Conservation (phyloP, 2,329 filamentous ascomycete genomes). For the Penicillium sp. region DNA sequence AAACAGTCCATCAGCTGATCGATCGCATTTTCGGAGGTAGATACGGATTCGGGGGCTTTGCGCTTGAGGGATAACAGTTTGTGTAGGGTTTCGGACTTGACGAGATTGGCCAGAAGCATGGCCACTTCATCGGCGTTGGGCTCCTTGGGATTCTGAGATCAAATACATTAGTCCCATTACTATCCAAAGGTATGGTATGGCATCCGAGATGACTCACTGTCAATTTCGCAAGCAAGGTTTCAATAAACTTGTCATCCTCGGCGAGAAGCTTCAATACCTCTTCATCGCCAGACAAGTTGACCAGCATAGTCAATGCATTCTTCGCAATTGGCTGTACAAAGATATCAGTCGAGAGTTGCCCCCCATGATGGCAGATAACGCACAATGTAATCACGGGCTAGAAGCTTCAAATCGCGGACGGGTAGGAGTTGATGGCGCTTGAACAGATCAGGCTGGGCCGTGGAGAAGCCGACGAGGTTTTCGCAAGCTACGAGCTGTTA, state of each 20-base stretch:
- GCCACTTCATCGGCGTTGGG: slow-evolving; percentile 78
- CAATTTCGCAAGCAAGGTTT: slow-evolving; percentile 68
- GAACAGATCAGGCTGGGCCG: slow-evolving; percentile 75
- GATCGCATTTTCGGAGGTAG: slow-evolving; percentile 69
- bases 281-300: slow-evolving; percentile 81
- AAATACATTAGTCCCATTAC: background rate
- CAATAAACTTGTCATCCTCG: slow-evolving; percentile 76
- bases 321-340: slow-evolving; percentile 73
- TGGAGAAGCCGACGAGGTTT: slow-evolving; percentile 80
- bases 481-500: slow-evolving; percentile 62
- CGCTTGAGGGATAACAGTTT: slow-evolving; percentile 67
- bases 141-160: slow-evolving; percentile 54
- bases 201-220: slow-evolving; percentile 62
- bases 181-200: background rate
- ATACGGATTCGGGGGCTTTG: slow-evolving; percentile 64
- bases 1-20: slow-evolving; percentile 95
- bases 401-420: slow-evolving; percentile 79
- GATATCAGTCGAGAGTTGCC: slow-evolving; percentile 5
- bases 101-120: slow-evolving; percentile 90
- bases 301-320: slow-evolving; percentile 73
- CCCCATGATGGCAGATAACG: slow-evolving; percentile 28
- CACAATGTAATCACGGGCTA: slow-evolving; percentile 80
- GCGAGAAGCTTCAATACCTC: slow-evolving; percentile 72
- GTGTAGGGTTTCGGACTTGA: slow-evolving; percentile 73
- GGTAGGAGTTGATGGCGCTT: slow-evolving; percentile 76